Evolutionary conservation across 2,329 filamentous ascomycete genomes (phyloP), one percentile per base, ranked within the genome.

Genomic region (Emergomyces pasteurianus): DNA sequence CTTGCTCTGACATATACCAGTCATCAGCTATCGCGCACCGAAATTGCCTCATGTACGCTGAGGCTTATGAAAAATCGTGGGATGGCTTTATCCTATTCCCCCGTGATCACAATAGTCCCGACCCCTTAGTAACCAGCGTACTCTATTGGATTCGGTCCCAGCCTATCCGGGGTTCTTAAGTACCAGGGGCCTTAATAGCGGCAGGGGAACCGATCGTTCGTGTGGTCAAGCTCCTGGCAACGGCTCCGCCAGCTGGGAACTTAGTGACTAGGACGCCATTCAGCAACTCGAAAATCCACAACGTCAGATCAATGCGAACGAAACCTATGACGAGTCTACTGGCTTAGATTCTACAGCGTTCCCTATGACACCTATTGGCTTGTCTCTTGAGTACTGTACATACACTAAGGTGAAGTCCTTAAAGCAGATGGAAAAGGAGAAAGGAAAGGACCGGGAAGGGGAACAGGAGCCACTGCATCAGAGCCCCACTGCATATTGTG

Each of bases 1-100:
- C 68, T 73, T 8, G 28, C 23, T n/a, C 18, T 66, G 36, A 46
- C 55, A 21, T 65, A 65, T 43, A 31, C 56, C 6, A 55, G 26
- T 12, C 28, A 40, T 10, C 42, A 59, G 36, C 43, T 64, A 9
- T 52, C 54, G 1, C 50, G 49, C 6, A 46, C 62, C 23, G 43
- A n/a, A 21, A 21, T 28, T 63, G 62, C 50, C 7, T 18, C 28
- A 23, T 31, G 7, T 63, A 59, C 50, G 40, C 23, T 31, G 23
- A n/a, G n/a, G n/a, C n/a, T n/a, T n/a, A n/a, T n/a, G n/a, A n/a
- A n/a, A n/a, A n/a, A n/a, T n/a, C n/a, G n/a, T n/a, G 16, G 1
- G 31, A 23, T 23, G n/a, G 14, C n/a, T 31, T 9, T 16, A 9
- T 5, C 49, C 8, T 7, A 46, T 8, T n/a, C n/a, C 6, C 42